phyloP scores from a whole-genome alignment of 257 asterid genomes.

The Gentiana straminea region DNA sequence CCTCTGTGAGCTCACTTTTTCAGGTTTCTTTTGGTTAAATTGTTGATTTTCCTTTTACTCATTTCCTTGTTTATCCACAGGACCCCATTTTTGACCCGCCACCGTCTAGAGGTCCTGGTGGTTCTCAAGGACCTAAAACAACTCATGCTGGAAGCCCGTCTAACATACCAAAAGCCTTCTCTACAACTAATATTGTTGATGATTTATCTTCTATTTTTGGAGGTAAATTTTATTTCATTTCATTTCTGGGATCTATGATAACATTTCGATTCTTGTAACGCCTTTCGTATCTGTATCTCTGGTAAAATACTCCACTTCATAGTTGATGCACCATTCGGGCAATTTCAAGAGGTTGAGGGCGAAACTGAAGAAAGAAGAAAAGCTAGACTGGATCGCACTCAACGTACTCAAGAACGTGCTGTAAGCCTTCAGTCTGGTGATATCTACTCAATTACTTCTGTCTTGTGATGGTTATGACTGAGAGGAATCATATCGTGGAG shows the following conservation, averaged over 20 bases:
- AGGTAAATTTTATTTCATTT: conserved; percentile 29
- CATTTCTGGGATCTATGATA: background rate
- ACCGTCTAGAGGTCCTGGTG: conserved; percentile 53
- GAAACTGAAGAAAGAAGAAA: conserved; percentile 93
- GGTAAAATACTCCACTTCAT: conserved; percentile 11
- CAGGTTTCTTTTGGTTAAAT: too few relatives aligned
- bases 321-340: conserved; percentile 58
- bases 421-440: conserved; percentile 26
- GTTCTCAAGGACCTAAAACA: conserved; percentile 56
- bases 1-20: conserved; percentile 43
- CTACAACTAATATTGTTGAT: conserved; percentile 72
- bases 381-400: conserved; percentile 89
- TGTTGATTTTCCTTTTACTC: conserved; percentile 5
- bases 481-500: too few relatives aligned
- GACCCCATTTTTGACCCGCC: conserved; percentile 63
- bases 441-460: background rate
- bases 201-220: conserved; percentile 91
- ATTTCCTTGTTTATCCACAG: conserved; percentile 26
- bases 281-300: conserved; percentile 15
- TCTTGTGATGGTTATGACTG: too few relatives aligned
- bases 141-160: conserved; percentile 56
- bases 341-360: conserved; percentile 85
- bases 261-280: conserved; percentile 1
- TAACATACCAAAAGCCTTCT: conserved; percentile 67
- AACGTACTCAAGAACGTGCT: conserved; percentile 95